phyloP scores from a whole-genome alignment of 2,329 filamentous ascomycete genomes.

The Aureobasidium sp. region DNA sequence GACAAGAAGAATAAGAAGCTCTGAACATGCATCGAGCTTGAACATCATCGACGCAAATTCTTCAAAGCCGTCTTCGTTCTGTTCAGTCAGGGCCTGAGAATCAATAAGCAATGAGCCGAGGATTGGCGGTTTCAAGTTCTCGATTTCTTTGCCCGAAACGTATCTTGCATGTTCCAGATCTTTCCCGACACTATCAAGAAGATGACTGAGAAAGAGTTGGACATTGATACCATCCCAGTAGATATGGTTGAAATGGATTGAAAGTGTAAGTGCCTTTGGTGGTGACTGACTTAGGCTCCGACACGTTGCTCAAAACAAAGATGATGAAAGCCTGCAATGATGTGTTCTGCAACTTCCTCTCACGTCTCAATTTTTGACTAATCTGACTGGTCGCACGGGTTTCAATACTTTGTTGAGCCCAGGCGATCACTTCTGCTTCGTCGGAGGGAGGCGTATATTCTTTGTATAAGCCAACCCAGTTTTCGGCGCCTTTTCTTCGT shows the following conservation, averaged over 20 bases:
- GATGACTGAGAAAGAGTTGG: not conserved
- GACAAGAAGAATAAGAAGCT: no score
- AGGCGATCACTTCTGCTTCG: not conserved
- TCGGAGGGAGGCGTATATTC: not conserved
- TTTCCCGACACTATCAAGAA: not conserved
- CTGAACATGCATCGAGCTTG: not conserved
- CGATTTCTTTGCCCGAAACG: not conserved
- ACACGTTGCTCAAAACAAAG: not conserved
- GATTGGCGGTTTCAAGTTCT: not conserved
- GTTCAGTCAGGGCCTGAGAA: not conserved
- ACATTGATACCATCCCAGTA: slow-evolving; percentile 5
- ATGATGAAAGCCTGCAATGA: not conserved
- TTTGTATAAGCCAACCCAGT: not conserved
- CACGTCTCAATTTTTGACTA: not conserved
- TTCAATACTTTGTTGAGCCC: not conserved
- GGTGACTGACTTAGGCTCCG: not conserved
- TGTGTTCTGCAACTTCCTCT: not conserved
- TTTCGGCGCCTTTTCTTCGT: not conserved
- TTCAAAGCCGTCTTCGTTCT: not conserved
- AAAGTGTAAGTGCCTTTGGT: not conserved
- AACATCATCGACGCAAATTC: not conserved
- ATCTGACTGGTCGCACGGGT: not conserved
- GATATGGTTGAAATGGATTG: not conserved
- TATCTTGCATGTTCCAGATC: not conserved
- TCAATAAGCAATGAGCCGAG: not conserved